Conservation (phyloP, 495 filamentous ascomycete species). For the Hypoxylon perforatum region DNA sequence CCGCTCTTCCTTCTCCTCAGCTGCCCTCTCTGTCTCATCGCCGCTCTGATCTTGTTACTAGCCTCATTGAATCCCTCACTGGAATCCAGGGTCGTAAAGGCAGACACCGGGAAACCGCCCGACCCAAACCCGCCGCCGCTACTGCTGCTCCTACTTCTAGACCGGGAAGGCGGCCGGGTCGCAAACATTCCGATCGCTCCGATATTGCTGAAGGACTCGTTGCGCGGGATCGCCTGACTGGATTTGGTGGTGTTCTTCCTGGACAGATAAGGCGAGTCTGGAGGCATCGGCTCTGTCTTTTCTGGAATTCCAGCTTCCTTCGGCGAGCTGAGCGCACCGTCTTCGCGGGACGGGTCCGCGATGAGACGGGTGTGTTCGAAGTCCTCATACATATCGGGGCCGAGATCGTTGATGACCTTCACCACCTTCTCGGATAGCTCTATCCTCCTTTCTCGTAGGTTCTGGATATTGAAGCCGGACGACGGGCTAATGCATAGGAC, state of each 20-base stretch:
- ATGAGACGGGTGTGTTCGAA: conserved; percentile 88
- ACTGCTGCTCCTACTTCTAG: conserved; percentile 77
- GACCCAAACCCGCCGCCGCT: conserved; percentile 67
- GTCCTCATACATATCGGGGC: conserved; percentile 96
- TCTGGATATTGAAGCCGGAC: conserved; percentile 83
- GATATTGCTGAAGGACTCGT: conserved; percentile 93
- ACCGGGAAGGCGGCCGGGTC: conserved; percentile 79
- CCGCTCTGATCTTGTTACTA: conserved; percentile 83
- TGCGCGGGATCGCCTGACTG: conserved; percentile 74
- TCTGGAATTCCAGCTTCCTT: conserved; percentile 35
- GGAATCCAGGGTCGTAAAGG: conserved; percentile 76
- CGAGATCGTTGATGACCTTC: conserved; percentile 91
- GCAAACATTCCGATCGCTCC: conserved; percentile 88
- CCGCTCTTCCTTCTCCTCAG: conserved; percentile 74
- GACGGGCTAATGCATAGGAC: conserved; percentile 88
- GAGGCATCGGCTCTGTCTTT: conserved; percentile 38
- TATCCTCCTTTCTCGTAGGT: conserved; percentile 77
- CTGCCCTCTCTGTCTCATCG: conserved; percentile 86
- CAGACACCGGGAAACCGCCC: conserved; percentile 72
- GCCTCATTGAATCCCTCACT: conserved; percentile 84
- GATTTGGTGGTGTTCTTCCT: conserved; percentile 57
- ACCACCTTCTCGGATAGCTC: conserved; percentile 85
- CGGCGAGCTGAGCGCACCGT: conserved; percentile 34
- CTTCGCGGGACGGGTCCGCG: conserved; percentile 56
- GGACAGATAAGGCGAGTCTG: conserved; percentile 39